phyloP scores from a whole-genome alignment of 768 basidiomycete genomes.

The Lentinus tigrinus region DNA sequence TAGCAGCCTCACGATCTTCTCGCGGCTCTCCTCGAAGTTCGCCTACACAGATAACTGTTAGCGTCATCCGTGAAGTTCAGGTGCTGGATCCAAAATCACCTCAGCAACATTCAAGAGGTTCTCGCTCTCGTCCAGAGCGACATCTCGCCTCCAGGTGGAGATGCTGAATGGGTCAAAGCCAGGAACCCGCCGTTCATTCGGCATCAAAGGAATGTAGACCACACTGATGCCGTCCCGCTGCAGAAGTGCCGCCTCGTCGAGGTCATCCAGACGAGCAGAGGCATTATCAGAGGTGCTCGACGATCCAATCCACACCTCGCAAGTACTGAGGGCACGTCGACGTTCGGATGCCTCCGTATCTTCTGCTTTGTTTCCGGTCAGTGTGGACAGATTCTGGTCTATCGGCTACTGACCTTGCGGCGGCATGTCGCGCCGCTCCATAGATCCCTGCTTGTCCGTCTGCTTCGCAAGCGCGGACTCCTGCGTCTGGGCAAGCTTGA shows the following conservation, averaged over 20 bases:
- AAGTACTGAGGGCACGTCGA: constrained; percentile 10
- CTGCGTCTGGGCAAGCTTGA: constrained; percentile 25
- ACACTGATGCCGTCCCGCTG: constrained; percentile 25
- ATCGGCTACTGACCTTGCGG: constrained; percentile 13
- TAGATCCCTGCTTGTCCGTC: constrained; percentile 17
- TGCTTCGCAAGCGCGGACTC: constrained; percentile 25
- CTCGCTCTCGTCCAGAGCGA: constrained; percentile 23
- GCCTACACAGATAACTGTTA: constrained; percentile 8
- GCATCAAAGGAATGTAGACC: constrained; percentile 27
- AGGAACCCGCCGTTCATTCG: constrained; percentile 22
- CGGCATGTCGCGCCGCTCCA: constrained; percentile 18
- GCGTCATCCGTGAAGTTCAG: too few species aligned
- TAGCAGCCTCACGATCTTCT: constrained; percentile 26
- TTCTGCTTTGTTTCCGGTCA: background rate
- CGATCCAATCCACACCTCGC: constrained; percentile 30
- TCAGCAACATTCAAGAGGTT: constrained; percentile 23
- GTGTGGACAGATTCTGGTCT: too few species aligned
- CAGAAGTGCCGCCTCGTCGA: constrained; percentile 27
- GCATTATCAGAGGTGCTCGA: constrained; percentile 16
- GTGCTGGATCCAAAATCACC: constrained; percentile 5
- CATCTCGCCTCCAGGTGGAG: constrained; percentile 28
- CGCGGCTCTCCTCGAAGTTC: constrained; percentile 23
- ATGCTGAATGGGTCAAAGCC: constrained; percentile 26
- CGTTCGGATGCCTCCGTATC: background rate
- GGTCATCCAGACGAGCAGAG: constrained; percentile 25